Evolutionary conservation across 176 grass and related monocot genomes (phyloP), one percentile per base, ranked within the genome.

Genomic region (Thinopyrum elongatum): DNA sequence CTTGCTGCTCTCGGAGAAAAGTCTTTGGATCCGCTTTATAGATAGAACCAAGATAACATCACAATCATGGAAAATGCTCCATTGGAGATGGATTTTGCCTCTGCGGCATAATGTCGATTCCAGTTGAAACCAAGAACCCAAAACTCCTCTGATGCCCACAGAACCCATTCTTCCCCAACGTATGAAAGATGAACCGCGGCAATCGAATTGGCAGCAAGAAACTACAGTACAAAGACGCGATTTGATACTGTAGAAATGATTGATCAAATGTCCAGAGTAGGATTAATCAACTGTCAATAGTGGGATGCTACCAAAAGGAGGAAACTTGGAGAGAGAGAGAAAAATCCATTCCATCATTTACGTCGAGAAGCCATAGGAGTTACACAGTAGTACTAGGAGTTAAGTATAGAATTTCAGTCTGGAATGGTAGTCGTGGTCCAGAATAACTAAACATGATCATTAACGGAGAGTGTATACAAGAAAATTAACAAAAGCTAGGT

Each of bases 71-170:
- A 60, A 97, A 90, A 80, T 94, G 84, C 78, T 97, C 90, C 92
- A 97, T 97, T 13, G 95, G 92, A 74, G 91, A 92, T 23, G 90
- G 90, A 87, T 97, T 92, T 83, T 94, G 94, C 86, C 87, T 94
- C 46, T 97, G 95, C 22, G 92, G 92, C 90, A 97, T 93, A 57
- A 97, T 94, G 69, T 80, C 92, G 76, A 86, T 94, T 84, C 92
- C 92, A 19, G 90, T 42, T 42, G 36, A 38, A 38, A 76, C 83
- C 66, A 97, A 74, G 33, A 97, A 97, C 4, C 95, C 92, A 55
- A 97, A 97, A 49, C 61, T 94, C 92, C 72, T 97, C 90, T 7
- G 92, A 94, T 49, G 90, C 90, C 92, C 95, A 97, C 7, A 97
- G 49, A 46, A 97, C 90, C 95, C 95, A 94, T 83, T 93, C 95